Evolutionary conservation across 164 flowering plant genomes (phyloP).

Genomic region (Santalum album): DNA sequence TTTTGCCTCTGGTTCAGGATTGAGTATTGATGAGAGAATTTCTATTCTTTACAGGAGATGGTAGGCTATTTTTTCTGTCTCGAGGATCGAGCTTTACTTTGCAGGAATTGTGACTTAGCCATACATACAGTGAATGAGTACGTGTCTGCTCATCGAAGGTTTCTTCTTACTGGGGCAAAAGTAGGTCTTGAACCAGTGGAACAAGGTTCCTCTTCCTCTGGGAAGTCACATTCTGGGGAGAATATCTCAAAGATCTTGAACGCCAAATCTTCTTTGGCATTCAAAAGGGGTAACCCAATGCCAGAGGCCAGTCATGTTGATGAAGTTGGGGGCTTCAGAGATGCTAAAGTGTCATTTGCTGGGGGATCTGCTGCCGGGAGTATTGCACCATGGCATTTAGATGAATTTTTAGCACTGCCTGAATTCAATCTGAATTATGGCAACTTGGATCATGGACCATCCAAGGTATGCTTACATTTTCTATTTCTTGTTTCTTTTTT

Average conservation of each 20-base stretch:
- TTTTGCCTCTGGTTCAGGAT: background rate
- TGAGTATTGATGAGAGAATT: background rate
- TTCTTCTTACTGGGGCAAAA: slow-evolving; percentile 87
- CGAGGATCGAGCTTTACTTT: slow-evolving; percentile 87
- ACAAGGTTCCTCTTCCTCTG: slow-evolving; percentile 28
- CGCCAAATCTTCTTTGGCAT: slow-evolving; percentile 13
- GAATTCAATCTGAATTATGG: slow-evolving; percentile 45
- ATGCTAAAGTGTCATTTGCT: slow-evolving; percentile 23
- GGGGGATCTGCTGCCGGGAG: slow-evolving; percentile 50
- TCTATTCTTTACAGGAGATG: slow-evolving; percentile 44
- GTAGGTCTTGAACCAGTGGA: slow-evolving; percentile 64
- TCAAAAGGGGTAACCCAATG: slow-evolving; percentile 19
- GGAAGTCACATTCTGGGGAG: slow-evolving; percentile 27
- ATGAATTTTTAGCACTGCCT: slow-evolving; percentile 52
- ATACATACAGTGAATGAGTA: slow-evolving; percentile 65
- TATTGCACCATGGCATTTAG: slow-evolving; percentile 60
- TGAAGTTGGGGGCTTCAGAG: slow-evolving; percentile 21
- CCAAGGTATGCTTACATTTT: slow-evolving; percentile 44
- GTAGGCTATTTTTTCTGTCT: slow-evolving; percentile 86
- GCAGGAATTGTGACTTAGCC: slow-evolving; percentile 81
- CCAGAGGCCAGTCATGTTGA: slow-evolving; percentile 17
- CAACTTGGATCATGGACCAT: slow-evolving; percentile 51
- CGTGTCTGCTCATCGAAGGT: slow-evolving; percentile 74
- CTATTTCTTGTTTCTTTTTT: background rate
- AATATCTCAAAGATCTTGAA: slow-evolving; percentile 5